Evolutionary conservation across 2,329 filamentous ascomycete genomes (phyloP).

Genomic region (Phaeoacremonium minimum): DNA sequence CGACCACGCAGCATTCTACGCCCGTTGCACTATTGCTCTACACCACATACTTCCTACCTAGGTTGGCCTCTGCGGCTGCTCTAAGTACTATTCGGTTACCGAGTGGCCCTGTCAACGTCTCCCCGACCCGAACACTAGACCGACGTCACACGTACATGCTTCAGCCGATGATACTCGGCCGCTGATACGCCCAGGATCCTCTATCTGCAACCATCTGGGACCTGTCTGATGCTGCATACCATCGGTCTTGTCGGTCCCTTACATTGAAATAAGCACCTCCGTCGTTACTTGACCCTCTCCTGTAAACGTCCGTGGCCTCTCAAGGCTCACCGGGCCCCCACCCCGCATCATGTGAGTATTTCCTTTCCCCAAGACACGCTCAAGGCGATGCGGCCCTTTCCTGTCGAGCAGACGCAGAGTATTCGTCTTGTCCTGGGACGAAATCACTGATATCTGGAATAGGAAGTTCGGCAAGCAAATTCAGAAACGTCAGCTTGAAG

Average conservation of each 20-base stretch:
- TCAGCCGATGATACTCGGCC: constrained; percentile 1
- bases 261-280: neutral
- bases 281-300: neutral
- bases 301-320: constrained; percentile 7
- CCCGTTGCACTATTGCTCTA: too few species aligned
- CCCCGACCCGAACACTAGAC: too few species aligned
- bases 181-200: constrained; percentile 4
- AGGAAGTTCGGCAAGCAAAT: constrained; percentile 99
- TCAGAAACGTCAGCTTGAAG: constrained; percentile 97
- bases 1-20: too few species aligned
- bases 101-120: too few species aligned
- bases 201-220: constrained; percentile 1
- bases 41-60: too few species aligned
- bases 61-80: too few species aligned
- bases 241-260: neutral
- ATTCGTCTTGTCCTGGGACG: too few species aligned
- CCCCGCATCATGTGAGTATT: constrained; percentile 28
- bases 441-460: too few species aligned
- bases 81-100: too few species aligned
- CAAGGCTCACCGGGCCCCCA: constrained; percentile 13
- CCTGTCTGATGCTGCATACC: constrained; percentile 1
- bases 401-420: neutral
- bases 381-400: too few species aligned
- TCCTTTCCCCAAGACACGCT: too few species aligned
- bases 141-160: constrained; percentile 7